phyloP scores from a whole-genome alignment of 2,329 filamentous ascomycete species.

The Fonsecaea nubica region DNA sequence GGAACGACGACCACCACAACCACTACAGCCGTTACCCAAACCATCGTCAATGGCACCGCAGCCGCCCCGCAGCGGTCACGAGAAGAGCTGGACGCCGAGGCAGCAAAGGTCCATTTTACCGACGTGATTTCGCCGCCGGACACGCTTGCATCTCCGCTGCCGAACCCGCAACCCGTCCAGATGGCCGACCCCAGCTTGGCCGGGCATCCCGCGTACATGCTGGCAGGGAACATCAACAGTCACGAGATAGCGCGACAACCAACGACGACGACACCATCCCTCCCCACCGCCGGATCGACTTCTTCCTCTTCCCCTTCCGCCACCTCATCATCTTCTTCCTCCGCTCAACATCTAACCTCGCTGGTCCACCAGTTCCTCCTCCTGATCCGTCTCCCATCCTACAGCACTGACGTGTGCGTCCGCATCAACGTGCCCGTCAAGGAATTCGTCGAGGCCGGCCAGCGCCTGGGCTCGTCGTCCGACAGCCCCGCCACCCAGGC shows the following conservation, averaged over 20 bases:
- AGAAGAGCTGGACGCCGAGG: conserved; percentile 26
- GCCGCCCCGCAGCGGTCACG: neutral
- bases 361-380: conserved; percentile 72
- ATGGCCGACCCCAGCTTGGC: conserved; percentile 29
- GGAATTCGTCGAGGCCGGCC: conserved; percentile 72
- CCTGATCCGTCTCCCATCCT: conserved; percentile 74
- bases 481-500: conserved; percentile 6
- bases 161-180: conserved; percentile 9
- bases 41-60: neutral
- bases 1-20: conserved; percentile 24
- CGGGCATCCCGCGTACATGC: conserved; percentile 34
- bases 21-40: conserved; percentile 36
- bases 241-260: conserved; percentile 9
- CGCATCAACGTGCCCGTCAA: conserved; percentile 88
- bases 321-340: too few species aligned
- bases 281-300: conserved; percentile 5
- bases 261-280: neutral
- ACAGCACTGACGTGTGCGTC: conserved; percentile 81
- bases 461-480: conserved; percentile 41
- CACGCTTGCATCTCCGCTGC: conserved; percentile 26
- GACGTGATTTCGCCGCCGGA: conserved; percentile 52
- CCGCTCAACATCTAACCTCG: conserved; percentile 1
- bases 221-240: conserved; percentile 35
- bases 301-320: neutral
- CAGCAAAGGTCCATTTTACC: conserved; percentile 54